These are phyloP conservation scores for Rhizophagus sp. DNA, from an alignment of 192 early-diverging fungal species.

Conservation along the genomic window DNA sequence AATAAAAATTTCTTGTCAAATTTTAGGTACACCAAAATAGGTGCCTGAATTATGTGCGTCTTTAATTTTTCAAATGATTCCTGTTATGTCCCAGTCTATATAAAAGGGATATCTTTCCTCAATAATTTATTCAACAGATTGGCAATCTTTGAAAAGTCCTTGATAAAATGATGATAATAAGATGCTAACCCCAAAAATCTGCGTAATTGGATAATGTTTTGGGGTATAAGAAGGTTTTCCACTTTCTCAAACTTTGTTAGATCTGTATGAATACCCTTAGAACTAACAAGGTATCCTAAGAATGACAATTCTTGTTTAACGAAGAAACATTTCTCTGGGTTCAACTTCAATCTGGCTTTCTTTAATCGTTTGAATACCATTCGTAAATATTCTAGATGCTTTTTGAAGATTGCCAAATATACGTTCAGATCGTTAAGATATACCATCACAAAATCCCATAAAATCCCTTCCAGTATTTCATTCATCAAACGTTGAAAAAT, in stretches of 20 bases:
- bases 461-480: background rate
- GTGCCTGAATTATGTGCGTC: too few species aligned
- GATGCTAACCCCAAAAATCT: background rate
- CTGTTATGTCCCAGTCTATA: too few species aligned
- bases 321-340: conserved; percentile 15
- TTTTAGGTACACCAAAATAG: too few species aligned
- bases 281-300: conserved; percentile 9
- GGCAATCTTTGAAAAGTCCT: background rate
- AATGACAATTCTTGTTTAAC: background rate
- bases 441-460: background rate
- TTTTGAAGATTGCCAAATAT: conserved; percentile 38
- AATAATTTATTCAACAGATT: too few species aligned
- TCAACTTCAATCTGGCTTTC: conserved; percentile 4
- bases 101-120: too few species aligned
- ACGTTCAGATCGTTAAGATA: conserved; percentile 56
- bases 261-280: background rate
- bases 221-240: background rate
- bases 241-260: conserved; percentile 13
- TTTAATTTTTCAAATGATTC: too few species aligned
- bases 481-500: conserved; percentile 16
- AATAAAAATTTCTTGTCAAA: too few species aligned
- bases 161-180: background rate
- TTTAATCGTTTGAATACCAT: background rate
- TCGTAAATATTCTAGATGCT: conserved; percentile 14
- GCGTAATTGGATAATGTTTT: background rate